Conservation (phyloP, 1,284 basidiomycete genomes). For the Ceratobasidium sp. region DNA sequence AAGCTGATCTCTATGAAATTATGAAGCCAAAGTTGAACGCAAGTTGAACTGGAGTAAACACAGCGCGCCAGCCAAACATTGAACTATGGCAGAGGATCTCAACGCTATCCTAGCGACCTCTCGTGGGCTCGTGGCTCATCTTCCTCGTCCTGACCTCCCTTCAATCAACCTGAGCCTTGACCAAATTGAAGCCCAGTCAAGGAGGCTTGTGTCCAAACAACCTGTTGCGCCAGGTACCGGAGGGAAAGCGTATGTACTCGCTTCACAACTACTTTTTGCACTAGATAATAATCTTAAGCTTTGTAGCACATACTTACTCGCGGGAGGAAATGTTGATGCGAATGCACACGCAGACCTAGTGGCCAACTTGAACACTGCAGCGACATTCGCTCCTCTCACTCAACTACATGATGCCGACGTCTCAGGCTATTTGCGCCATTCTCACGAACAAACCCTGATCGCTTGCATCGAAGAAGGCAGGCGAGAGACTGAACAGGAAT, state of each 20-base stretch:
- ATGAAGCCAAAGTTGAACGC: background rate
- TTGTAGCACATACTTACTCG: conserved; percentile 81
- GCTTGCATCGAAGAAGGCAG: conserved; percentile 92
- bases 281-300: conserved; percentile 32
- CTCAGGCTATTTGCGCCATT: conserved; percentile 86
- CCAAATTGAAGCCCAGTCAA: conserved; percentile 90
- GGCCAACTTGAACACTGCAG: conserved; percentile 80
- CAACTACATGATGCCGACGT: conserved; percentile 92
- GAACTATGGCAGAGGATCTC: conserved; percentile 58
- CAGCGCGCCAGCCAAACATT: background rate
- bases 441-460: conserved; percentile 93
- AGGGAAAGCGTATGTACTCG: conserved; percentile 74
- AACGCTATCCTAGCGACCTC: conserved; percentile 77
- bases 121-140: conserved; percentile 76
- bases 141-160: conserved; percentile 81
- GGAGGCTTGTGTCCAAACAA: conserved; percentile 78
- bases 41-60: background rate
- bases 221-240: conserved; percentile 69
- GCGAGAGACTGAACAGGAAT: conserved; percentile 85
- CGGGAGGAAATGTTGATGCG: conserved; percentile 90
- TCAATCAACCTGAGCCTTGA: conserved; percentile 88
- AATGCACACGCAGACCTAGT: conserved; percentile 81
- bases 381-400: conserved; percentile 90
- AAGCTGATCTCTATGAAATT: background rate
- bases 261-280: background rate